Evolutionary conservation across 345 rosid genomes (phyloP).

Genomic region (Eucalyptus viminalis): DNA sequence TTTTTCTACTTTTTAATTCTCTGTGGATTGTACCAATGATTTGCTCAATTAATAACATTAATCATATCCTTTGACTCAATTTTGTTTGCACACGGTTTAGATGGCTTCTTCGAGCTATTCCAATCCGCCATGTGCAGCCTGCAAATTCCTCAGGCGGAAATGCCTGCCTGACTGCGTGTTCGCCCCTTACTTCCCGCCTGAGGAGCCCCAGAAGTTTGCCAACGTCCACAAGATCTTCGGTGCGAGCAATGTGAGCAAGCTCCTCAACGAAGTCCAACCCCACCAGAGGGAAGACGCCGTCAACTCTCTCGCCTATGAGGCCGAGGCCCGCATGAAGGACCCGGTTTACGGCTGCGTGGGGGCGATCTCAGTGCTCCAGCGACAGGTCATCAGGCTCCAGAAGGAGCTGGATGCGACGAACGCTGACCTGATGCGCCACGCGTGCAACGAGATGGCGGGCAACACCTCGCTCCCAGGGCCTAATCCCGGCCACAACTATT

Average conservation of each 20-base stretch:
- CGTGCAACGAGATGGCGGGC: constrained; percentile 5
- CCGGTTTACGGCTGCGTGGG: constrained; percentile 51
- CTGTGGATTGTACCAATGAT: background rate
- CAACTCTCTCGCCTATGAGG: constrained; percentile 47
- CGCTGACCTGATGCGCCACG: constrained; percentile 26
- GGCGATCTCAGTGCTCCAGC: constrained; percentile 39
- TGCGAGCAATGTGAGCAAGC: constrained; percentile 47
- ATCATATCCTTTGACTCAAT: background rate
- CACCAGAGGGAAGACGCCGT: constrained; percentile 51
- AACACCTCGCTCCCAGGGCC: background rate
- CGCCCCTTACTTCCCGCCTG: constrained; percentile 50
- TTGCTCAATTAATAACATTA: background rate
- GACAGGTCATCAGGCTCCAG: constrained; percentile 35
- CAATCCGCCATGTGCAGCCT: constrained; percentile 51
- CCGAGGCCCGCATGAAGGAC: constrained; percentile 45
- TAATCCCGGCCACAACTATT: background rate
- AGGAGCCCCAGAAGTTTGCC: constrained; percentile 44
- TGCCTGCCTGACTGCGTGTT: constrained; percentile 38
- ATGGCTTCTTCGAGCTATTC: constrained; percentile 45
- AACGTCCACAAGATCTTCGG: constrained; percentile 52
- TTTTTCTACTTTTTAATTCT: background rate
- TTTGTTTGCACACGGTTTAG: background rate
- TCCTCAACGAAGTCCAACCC: constrained; percentile 31
- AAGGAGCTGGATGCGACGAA: constrained; percentile 38
- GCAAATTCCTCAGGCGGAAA: constrained; percentile 48